Percentiles rank a stretch among this genome's conserved stretches.
Evolutionary conservation across 2,329 filamentous ascomycete genomes (phyloP).

Genomic region (Cladorrhinum sp.): DNA sequence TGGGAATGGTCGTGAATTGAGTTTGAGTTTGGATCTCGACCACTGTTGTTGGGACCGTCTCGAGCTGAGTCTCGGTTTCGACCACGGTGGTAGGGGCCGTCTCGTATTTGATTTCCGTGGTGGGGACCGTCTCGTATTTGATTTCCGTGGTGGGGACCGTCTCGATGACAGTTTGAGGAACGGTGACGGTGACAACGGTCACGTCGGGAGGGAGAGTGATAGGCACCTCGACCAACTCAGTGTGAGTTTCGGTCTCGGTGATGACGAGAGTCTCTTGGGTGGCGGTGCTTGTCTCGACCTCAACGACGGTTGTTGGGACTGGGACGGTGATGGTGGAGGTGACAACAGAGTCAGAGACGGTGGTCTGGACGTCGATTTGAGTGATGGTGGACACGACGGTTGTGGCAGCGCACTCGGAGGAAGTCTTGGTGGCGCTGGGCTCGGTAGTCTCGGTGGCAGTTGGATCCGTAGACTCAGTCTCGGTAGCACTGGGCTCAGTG

Average conservation of each 20-base stretch:
- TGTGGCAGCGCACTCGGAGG: neutral
- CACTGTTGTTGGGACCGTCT: too few relatives aligned
- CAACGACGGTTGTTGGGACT: neutral
- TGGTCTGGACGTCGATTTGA: neutral
- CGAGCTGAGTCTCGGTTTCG: too few relatives aligned
- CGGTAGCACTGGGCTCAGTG: too few relatives aligned
- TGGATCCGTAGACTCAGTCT: neutral
- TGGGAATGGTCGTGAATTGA: too few relatives aligned
- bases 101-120: too few relatives aligned
- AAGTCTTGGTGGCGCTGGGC: neutral
- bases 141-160: too few relatives aligned
- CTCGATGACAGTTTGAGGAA: neutral
- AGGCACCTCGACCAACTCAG: neutral
- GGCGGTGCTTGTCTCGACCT: neutral
- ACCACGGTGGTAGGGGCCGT: too few relatives aligned
- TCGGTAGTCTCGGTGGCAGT: neutral
- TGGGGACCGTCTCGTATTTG: too few relatives aligned
- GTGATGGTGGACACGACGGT: constrained; percentile 1
- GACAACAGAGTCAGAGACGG: neutral
- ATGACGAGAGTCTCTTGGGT: neutral
- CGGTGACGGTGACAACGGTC: neutral
- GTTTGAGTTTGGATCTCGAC: too few relatives aligned
- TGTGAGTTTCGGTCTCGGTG: neutral
- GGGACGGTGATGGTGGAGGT: neutral
- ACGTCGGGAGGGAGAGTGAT: neutral